phyloP scores from a whole-genome alignment of 129 eudicot genomes.

The Saposhnikovia divaricata region DNA sequence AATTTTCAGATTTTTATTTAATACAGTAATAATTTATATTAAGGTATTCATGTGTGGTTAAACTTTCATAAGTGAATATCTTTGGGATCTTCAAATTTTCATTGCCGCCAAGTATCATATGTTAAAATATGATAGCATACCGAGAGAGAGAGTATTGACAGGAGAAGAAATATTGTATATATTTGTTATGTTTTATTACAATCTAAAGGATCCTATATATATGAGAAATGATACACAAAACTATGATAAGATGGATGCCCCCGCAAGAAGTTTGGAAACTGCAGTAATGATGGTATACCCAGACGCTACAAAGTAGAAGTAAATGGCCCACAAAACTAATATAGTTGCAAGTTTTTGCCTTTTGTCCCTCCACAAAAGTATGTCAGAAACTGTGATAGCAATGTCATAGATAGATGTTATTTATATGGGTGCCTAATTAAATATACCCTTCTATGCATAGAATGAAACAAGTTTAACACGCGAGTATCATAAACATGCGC shows the following conservation, averaged over 20 bases:
- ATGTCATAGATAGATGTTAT: not conserved
- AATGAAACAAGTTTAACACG: not conserved
- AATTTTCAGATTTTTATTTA: too few species aligned
- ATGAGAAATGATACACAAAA: too few species aligned
- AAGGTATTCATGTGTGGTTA: too few species aligned
- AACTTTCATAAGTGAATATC: too few species aligned
- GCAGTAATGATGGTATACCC: constrained; percentile 60
- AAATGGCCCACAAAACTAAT: constrained; percentile 45
- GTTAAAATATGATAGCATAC: too few species aligned
- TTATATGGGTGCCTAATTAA: not conserved
- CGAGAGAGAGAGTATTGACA: too few species aligned
- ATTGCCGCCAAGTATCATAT: too few species aligned
- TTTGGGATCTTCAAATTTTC: too few species aligned
- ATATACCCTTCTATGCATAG: not conserved
- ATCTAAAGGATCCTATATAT: too few species aligned
- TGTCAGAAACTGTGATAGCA: constrained; percentile 62
- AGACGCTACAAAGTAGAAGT: constrained; percentile 54
- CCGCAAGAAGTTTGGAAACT: constrained; percentile 44
- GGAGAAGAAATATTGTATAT: too few species aligned
- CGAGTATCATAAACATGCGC: not conserved
- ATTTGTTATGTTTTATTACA: too few species aligned
- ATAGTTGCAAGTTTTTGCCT: constrained; percentile 40
- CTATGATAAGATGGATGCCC: constrained; percentile 42
- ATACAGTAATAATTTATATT: too few species aligned
- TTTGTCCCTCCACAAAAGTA: constrained; percentile 75